phyloP scores from a whole-genome alignment of 495 filamentous ascomycete species.

The Talaromyces ruber region DNA sequence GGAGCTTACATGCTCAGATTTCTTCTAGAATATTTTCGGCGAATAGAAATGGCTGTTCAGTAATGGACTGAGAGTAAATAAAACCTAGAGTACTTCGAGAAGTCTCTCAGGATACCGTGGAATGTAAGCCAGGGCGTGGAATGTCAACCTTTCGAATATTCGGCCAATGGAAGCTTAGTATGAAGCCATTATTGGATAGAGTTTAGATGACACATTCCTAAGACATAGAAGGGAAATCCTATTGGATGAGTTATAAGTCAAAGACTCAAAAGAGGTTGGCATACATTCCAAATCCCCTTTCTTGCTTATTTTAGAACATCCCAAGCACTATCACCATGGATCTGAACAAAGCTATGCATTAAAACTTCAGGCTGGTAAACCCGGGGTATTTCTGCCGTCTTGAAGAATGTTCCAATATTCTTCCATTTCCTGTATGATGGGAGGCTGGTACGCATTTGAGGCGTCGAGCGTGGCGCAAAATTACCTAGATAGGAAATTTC shows the following conservation, averaged over 20 bases:
- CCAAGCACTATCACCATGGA: neutral
- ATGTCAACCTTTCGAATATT: neutral
- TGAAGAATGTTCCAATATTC: neutral
- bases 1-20: neutral
- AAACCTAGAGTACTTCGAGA: neutral
- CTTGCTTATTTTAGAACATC: neutral
- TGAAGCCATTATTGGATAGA: neutral
- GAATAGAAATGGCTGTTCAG: neutral
- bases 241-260: neutral
- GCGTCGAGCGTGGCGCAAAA: neutral
- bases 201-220: neutral
- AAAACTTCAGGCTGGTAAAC: constrained; percentile 10
- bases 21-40: neutral
- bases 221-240: neutral
- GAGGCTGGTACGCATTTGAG: neutral
- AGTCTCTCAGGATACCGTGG: neutral
- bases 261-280: neutral
- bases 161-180: neutral
- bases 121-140: constrained; percentile 2
- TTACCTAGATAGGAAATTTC: constrained; percentile 1
- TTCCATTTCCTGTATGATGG: neutral
- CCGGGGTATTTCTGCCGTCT: constrained; percentile 10
- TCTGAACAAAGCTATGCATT: neutral
- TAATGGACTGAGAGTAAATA: neutral
- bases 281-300: neutral